A percentile compares a stretch with the other conserved stretches of the same genome.
These are phyloP conservation scores for Hanseniaspora pseudoguilliermondii DNA, from an alignment of 805 yeast species.

Conservation along the genomic window DNA sequence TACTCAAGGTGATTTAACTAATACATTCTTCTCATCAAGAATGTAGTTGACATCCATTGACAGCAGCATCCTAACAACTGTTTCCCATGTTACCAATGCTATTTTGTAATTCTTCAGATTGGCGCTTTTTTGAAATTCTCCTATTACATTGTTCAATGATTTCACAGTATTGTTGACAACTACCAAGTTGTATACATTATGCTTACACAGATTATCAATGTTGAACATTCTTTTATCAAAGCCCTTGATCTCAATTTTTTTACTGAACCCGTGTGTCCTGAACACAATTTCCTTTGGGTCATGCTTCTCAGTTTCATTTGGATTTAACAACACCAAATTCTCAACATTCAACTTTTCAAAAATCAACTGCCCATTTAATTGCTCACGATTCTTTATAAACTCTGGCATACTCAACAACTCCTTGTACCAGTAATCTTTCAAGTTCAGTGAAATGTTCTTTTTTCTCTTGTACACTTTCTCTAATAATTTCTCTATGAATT, in stretches of 20 bases:
- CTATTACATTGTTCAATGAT: slow-evolving; percentile 1
- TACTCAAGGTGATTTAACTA: background rate
- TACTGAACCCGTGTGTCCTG: background rate
- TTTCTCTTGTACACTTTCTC: slow-evolving; percentile 9
- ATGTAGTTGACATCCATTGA: slow-evolving; percentile 17
- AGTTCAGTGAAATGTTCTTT: background rate
- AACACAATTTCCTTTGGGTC: slow-evolving; percentile 7
- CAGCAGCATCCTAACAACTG: slow-evolving; percentile 25
- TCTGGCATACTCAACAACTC: background rate
- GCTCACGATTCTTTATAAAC: background rate
- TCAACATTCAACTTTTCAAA: background rate
- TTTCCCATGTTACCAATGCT: slow-evolving; percentile 26
- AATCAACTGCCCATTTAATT: background rate
- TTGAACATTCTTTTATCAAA: background rate
- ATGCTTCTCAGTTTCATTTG: background rate
- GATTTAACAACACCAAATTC: background rate
- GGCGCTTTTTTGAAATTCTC: background rate
- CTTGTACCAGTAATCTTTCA: background rate
- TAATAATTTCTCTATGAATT: background rate
- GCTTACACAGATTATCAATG: background rate
- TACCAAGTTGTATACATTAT: background rate
- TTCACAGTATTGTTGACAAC: slow-evolving; percentile 17
- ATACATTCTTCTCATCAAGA: slow-evolving; percentile 8
- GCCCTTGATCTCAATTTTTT: background rate
- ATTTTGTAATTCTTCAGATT: background rate